Evolutionary conservation across 1,139 yeast genomes (phyloP).

Genomic region (Protomyces macrosporus): DNA sequence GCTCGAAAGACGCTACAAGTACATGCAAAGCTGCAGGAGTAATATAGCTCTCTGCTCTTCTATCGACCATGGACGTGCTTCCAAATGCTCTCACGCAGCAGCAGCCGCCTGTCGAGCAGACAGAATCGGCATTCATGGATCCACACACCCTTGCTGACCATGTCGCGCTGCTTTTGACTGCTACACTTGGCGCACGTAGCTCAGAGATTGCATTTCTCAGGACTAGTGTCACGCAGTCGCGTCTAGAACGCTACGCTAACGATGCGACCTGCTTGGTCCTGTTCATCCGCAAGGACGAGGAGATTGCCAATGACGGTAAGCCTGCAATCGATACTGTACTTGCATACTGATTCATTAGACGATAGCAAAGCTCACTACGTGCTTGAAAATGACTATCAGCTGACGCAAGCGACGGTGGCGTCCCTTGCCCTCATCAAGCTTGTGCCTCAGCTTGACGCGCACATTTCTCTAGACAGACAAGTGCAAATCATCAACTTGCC

Average conservation of each 20-base stretch:
- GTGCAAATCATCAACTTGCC: conserved; percentile 27
- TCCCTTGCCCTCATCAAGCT: conserved; percentile 26
- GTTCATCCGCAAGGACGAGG: conserved; percentile 3
- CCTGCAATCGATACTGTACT: background rate
- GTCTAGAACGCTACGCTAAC: background rate
- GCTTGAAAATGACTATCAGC: conserved; percentile 1
- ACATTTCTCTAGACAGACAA: conserved; percentile 16
- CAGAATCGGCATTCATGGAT: background rate
- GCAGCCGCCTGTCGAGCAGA: too few relatives aligned
- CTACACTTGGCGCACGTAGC: conserved; percentile 8
- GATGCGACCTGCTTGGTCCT: conserved; percentile 7
- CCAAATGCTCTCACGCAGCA: background rate
- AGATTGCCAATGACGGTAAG: background rate
- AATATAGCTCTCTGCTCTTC: background rate
- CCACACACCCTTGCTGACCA: background rate
- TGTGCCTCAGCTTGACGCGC: background rate
- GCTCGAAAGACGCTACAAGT: too few relatives aligned
- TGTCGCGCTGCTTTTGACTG: background rate
- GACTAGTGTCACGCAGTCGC: background rate
- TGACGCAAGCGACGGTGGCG: conserved; percentile 2
- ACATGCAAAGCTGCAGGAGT: too few relatives aligned
- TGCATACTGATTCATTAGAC: background rate
- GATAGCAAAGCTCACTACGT: background rate
- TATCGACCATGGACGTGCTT: background rate
- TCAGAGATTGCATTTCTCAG: background rate